phyloP scores from a whole-genome alignment of 1,284 basidiomycete species.

The Ustilago crameri region DNA sequence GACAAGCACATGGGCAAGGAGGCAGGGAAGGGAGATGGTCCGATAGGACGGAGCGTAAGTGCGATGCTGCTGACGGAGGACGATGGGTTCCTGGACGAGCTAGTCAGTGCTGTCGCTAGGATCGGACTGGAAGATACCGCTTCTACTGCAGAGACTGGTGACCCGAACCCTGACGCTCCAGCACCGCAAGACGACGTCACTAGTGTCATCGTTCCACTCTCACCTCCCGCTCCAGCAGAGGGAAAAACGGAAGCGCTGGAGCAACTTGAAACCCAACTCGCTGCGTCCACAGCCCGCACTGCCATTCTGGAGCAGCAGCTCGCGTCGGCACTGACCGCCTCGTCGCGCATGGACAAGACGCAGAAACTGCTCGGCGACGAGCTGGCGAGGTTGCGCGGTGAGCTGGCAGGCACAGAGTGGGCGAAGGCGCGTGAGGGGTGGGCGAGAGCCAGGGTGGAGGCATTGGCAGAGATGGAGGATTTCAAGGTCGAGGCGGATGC shows the following conservation, averaged over 20 bases:
- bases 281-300: slow-evolving; percentile 6
- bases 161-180: no score
- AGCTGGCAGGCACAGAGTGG: slow-evolving; percentile 25
- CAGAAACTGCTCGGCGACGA: slow-evolving; percentile 8
- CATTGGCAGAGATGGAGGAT: slow-evolving; percentile 31
- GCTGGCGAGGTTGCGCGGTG: neutral
- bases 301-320: slow-evolving; percentile 11
- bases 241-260: neutral
- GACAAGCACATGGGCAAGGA: neutral
- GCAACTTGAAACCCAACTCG: slow-evolving; percentile 7
- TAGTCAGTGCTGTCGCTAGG: slow-evolving; percentile 33
- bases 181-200: neutral
- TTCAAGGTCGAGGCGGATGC: slow-evolving; percentile 27
- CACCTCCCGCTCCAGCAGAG: neutral
- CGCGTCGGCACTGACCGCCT: neutral
- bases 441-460: slow-evolving; percentile 19
- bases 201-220: neutral
- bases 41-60: slow-evolving; percentile 17
- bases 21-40: neutral
- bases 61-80: slow-evolving; percentile 35
- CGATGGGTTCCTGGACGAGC: slow-evolving; percentile 33
- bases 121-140: slow-evolving; percentile 25
- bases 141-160: neutral
- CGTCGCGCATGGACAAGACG: neutral
- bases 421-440: slow-evolving; percentile 12